Evolutionary conservation across 2,329 filamentous ascomycete genomes (phyloP).

Genomic region (Fusarium anguioides): DNA sequence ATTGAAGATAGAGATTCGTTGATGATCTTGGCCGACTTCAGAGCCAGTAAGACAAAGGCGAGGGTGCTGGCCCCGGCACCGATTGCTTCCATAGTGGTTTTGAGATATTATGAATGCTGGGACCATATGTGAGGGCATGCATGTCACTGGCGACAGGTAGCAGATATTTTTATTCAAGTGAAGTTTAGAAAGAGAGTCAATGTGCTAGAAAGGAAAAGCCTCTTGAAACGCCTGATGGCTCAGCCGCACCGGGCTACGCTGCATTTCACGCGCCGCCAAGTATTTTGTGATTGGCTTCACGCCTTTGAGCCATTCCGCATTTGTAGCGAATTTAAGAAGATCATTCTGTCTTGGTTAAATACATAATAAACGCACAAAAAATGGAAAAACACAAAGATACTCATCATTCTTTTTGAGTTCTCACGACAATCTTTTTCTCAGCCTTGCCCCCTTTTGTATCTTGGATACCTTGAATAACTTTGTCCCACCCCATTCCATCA

Average conservation of each 20-base stretch:
- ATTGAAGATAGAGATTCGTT: conserved; percentile 15
- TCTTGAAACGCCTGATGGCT: not conserved
- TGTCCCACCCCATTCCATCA: conserved; percentile 43
- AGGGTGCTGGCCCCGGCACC: conserved; percentile 18
- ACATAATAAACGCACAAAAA: too few relatives aligned
- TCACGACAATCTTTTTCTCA: conserved; percentile 46
- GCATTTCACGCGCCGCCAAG: not conserved
- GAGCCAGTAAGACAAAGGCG: conserved; percentile 13
- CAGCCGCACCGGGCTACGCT: conserved; percentile 6
- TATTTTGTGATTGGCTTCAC: not conserved
- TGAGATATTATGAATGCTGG: not conserved
- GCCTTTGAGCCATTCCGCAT: not conserved
- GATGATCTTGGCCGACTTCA: conserved; percentile 18
- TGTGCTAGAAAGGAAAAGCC: not conserved
- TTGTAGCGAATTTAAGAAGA: not conserved
- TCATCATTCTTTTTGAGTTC: conserved; percentile 14
- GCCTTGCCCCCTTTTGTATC: conserved; percentile 37
- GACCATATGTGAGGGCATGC: not conserved
- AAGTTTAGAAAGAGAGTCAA: not conserved
- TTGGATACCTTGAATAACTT: conserved; percentile 37
- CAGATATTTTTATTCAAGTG: accelerated
- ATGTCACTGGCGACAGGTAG: not conserved
- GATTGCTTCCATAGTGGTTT: conserved; percentile 9
- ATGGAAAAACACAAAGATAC: too few relatives aligned
- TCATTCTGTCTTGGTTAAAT: not conserved